Percentiles rank a stretch among this genome's conserved stretches.
phyloP scores from a whole-genome alignment of 495 filamentous ascomycete genomes.

The Hypoxylon trugodes region DNA sequence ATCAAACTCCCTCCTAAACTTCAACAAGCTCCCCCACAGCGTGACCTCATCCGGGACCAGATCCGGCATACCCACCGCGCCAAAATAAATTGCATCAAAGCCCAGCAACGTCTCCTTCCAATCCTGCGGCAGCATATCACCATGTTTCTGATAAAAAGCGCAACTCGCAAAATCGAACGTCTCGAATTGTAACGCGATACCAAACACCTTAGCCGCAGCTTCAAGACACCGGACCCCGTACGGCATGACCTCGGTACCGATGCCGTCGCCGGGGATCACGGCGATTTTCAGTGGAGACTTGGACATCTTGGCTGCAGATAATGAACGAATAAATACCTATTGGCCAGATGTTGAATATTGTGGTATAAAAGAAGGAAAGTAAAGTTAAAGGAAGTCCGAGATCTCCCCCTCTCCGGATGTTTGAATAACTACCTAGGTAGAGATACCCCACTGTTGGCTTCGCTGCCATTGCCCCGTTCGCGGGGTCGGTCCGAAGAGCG shows the following conservation, averaged over 20 bases:
- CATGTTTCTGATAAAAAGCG: slow-evolving; percentile 43
- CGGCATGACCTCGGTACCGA: slow-evolving; percentile 46
- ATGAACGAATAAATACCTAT: no score
- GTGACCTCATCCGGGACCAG: slow-evolving; percentile 44
- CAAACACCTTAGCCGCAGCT: slow-evolving; percentile 34
- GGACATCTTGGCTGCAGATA: slow-evolving; percentile 25
- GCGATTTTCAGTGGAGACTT: slow-evolving; percentile 38
- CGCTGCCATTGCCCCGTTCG: no score
- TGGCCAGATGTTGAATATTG: no score
- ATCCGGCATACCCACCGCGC: slow-evolving; percentile 46
- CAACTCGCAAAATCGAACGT: slow-evolving; percentile 45
- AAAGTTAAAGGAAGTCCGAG: no score
- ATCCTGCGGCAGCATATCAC: slow-evolving; percentile 43
- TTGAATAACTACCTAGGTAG: no score
- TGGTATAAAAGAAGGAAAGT: no score
- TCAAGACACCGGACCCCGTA: slow-evolving; percentile 42
- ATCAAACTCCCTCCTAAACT: slow-evolving; percentile 80
- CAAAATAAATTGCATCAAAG: slow-evolving; percentile 49
- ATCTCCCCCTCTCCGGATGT: no score
- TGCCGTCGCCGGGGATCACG: slow-evolving; percentile 48
- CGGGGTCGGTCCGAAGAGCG: neutral
- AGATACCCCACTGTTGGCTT: no score
- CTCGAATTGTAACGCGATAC: slow-evolving; percentile 38
- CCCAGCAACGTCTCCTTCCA: slow-evolving; percentile 39
- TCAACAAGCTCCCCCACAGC: slow-evolving; percentile 67